These are phyloP conservation scores for Pestalotiopsis sp. DNA, from an alignment of 2,329 filamentous ascomycete species.

Conservation along the genomic window DNA sequence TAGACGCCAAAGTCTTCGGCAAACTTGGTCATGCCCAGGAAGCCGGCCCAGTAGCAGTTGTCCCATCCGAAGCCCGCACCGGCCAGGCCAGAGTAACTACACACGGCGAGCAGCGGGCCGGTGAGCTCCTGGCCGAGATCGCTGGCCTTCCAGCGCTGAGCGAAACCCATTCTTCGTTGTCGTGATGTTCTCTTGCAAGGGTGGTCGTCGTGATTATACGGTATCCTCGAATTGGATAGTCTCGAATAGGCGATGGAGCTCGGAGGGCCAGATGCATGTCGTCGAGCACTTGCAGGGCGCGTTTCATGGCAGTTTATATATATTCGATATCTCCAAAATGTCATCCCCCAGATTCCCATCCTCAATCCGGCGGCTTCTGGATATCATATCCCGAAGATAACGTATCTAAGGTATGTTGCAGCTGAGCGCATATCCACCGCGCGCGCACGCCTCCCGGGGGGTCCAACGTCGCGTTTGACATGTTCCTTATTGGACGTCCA, in stretches of 20 bases:
- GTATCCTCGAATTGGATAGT: background rate
- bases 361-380: background rate
- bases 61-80: conserved; percentile 11
- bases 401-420: conserved; percentile 2
- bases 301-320: background rate
- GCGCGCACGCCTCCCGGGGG: background rate
- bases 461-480: background rate
- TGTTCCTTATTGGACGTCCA: background rate
- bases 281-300: background rate
- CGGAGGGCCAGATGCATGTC: background rate
- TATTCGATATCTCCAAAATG: background rate
- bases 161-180: conserved; percentile 14
- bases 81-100: conserved; percentile 6
- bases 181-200: background rate
- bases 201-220: background rate
- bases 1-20: conserved; percentile 7
- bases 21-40: conserved; percentile 11
- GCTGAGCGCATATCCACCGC: background rate
- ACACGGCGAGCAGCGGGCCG: conserved; percentile 2
- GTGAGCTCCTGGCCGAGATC: conserved; percentile 5
- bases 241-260: background rate
- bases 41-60: conserved; percentile 11
- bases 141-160: conserved; percentile 12
- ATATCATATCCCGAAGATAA: conserved; percentile 8
- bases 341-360: too few species aligned